phyloP scores from a whole-genome alignment of 805 yeast genomes.

The Ascoidea tarda region DNA sequence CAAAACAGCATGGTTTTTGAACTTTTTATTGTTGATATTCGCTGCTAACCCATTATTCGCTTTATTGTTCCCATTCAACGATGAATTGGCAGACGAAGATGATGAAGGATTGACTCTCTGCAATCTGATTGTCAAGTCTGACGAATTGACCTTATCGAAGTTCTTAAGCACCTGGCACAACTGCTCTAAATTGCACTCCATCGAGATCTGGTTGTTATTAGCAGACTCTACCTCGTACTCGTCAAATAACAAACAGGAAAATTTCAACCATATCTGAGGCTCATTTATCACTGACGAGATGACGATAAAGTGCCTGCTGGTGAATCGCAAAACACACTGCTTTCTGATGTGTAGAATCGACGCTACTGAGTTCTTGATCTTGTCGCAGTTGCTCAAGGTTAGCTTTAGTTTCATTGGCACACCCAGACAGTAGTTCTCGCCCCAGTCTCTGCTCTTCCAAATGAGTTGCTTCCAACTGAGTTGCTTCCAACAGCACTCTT shows the following conservation, averaged over 20 bases:
- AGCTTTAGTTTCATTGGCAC: background rate
- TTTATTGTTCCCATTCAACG: conserved; percentile 10
- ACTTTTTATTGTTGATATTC: conserved; percentile 9
- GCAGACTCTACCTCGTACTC: conserved; percentile 35
- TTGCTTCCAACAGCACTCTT: background rate
- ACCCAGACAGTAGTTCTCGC: no score
- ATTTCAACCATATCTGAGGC: conserved; percentile 58
- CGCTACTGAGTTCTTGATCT: conserved; percentile 23
- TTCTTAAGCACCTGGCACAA: conserved; percentile 41
- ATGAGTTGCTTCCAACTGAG: background rate
- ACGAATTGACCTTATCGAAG: conserved; percentile 38
- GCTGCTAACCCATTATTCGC: background rate
- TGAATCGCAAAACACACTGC: conserved; percentile 41
- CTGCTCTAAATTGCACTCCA: conserved; percentile 52
- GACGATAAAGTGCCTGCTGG: conserved; percentile 31
- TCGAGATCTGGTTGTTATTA: conserved; percentile 36
- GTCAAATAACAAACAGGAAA: conserved; percentile 32
- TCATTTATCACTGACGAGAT: conserved; percentile 38
- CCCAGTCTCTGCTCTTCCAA: no score
- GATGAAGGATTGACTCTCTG: conserved; percentile 20
- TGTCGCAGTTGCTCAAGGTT: background rate
- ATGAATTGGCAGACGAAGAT: background rate
- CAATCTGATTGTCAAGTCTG: conserved; percentile 34
- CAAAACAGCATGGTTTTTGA: conserved; percentile 33
- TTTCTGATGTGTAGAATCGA: conserved; percentile 40